Evolutionary conservation across 2,329 filamentous ascomycete genomes (phyloP), one percentile per base, ranked within the genome.

Genomic region (Fusarium sp.): DNA sequence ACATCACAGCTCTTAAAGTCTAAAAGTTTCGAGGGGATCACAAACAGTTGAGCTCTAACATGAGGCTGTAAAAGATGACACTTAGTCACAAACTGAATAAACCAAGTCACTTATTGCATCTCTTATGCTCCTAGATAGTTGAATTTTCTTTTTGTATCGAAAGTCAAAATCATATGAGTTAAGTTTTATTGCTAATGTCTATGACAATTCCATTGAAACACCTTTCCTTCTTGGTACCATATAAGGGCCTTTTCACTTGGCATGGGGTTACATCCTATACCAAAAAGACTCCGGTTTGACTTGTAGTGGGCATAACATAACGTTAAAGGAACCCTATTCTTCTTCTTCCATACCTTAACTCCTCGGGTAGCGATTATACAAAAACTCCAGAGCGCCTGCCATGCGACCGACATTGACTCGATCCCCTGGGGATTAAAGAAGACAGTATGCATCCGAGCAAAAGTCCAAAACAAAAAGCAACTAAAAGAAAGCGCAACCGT

Each of bases 371-470:
- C 40, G 16, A 20, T 36, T 8, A 54, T 11, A 60, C 36, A 52
- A 56, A 57, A 59, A 73, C 71, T 56, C 71, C 71, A 12, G 23
- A 18, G 49, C 71, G 38, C 63, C 62, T 13, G 13, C 7, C 31
- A 47, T 47, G 23, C 5, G 31, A 47, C 33, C 41, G 57, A 76
- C n/a, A 8, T 18, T 38, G 33, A 23, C 28, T 50, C 47, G 20
- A 26, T 50, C 11, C 9, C 33, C 12, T 36, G 16, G 13, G 23
- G 13, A 50, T 50, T 50, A 50, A 28, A 36, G 23, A 23, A 23
- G 23, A 26, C 34, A 38, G n/a, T 49, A 36, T 16, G 10, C 20
- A 26, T n/a, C 15, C 31, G 11, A 36, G 46, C 23, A 15, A 16
- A 36, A n/a, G 33, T 49, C 23, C 46, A 13, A n/a, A n/a, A 26